These are phyloP conservation scores for Hysterium pulicare DNA, from an alignment of 2,329 filamentous ascomycete genomes.

Conservation along the genomic window DNA sequence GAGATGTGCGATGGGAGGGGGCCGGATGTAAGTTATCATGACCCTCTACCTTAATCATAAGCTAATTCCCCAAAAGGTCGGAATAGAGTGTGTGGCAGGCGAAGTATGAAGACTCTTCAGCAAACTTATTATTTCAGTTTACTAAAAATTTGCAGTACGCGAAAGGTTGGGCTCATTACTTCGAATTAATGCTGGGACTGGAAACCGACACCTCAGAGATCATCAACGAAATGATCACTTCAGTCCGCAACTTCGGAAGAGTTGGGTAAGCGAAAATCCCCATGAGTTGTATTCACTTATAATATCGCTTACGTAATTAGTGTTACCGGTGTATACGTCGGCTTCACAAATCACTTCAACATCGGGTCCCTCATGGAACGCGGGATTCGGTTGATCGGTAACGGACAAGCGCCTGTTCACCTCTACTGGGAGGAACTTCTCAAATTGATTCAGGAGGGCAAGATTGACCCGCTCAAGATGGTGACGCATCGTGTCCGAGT, in stretches of 20 bases:
- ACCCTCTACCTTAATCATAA: too few species aligned
- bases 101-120: too few species aligned
- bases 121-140: too few species aligned
- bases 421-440: slow-evolving; percentile 81
- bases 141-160: too few species aligned
- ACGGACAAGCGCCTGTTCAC: slow-evolving; percentile 71
- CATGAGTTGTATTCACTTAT: too few species aligned
- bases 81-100: slow-evolving; percentile 66
- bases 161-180: slow-evolving; percentile 60
- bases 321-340: slow-evolving; percentile 69
- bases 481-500: slow-evolving; percentile 67
- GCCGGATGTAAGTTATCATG: slow-evolving; percentile 68
- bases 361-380: slow-evolving; percentile 82
- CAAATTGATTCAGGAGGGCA: slow-evolving; percentile 60
- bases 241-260: slow-evolving; percentile 68
- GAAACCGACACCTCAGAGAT: slow-evolving; percentile 85
- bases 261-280: too few species aligned
- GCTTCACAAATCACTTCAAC: slow-evolving; percentile 75
- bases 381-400: slow-evolving; percentile 73
- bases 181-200: slow-evolving; percentile 59
- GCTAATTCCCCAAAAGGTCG: too few species aligned
- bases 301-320: too few species aligned
- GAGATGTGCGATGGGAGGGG: slow-evolving; percentile 67
- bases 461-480: slow-evolving; percentile 76
- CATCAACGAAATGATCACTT: slow-evolving; percentile 74